These are phyloP conservation scores for Hirsutella minnesotensis DNA, from an alignment of 2,329 filamentous ascomycete species.

Conservation along the genomic window DNA sequence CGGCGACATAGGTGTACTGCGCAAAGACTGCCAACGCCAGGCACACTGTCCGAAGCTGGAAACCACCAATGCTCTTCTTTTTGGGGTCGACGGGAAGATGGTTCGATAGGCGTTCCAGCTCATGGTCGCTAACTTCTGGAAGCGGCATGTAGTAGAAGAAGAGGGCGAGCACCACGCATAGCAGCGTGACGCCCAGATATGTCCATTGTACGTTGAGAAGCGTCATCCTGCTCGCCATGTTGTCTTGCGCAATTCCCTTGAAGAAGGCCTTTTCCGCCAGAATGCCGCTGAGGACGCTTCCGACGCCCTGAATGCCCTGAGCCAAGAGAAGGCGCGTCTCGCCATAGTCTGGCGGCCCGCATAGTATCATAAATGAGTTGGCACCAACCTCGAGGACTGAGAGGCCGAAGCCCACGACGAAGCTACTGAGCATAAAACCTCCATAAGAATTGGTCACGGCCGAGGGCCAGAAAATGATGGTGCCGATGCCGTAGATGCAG, in stretches of 20 bases:
- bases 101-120: conserved; percentile 36
- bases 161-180: conserved; percentile 58
- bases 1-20: conserved; percentile 70
- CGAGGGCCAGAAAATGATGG: conserved; percentile 80
- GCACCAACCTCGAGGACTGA: conserved; percentile 70
- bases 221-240: conserved; percentile 23
- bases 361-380: conserved; percentile 62
- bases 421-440: conserved; percentile 63
- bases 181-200: conserved; percentile 67
- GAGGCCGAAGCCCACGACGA: conserved; percentile 68
- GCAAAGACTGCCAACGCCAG: conserved; percentile 62
- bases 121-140: conserved; percentile 45
- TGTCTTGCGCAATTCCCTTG: conserved; percentile 34
- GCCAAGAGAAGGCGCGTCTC: conserved; percentile 66
- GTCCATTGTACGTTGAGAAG: conserved; percentile 74
- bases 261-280: conserved; percentile 69
- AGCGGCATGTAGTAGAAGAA: conserved; percentile 59
- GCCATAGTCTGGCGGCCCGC: conserved; percentile 60
- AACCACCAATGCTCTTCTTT: conserved; percentile 34
- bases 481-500: conserved; percentile 61
- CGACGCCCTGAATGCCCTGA: conserved; percentile 66
- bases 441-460: conserved; percentile 63
- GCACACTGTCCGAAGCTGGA: conserved; percentile 41
- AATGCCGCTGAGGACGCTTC: conserved; percentile 59
- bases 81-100: conserved; percentile 37